A percentile compares a stretch with the other conserved stretches of the same genome.
These are phyloP conservation scores for Pythium chondricola DNA, from an alignment of 352 stramenopile species.

Conservation along the genomic window DNA sequence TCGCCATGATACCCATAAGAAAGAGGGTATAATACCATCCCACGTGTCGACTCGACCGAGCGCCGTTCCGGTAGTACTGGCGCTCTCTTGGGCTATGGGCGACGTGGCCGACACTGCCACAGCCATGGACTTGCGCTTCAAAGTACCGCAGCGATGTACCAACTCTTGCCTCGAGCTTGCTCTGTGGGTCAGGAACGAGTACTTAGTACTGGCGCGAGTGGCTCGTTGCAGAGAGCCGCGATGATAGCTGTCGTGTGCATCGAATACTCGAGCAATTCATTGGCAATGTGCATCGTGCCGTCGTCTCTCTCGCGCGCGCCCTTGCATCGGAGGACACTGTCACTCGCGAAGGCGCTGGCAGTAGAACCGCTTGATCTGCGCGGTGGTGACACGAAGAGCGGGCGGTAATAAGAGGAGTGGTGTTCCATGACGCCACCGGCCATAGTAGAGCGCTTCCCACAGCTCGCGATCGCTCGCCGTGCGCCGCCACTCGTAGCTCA, in stretches of 20 bases:
- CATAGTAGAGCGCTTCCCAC: conserved; percentile 24
- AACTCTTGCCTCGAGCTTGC: background rate
- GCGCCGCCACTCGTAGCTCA: conserved; percentile 16
- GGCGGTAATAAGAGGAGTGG: too few species aligned
- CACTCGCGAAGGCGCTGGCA: conserved; percentile 6
- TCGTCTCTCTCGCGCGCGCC: background rate
- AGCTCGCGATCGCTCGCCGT: conserved; percentile 8
- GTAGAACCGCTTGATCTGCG: conserved; percentile 18
- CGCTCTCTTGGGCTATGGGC: conserved; percentile 6
- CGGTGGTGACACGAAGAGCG: background rate
- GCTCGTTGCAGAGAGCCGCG: too few species aligned
- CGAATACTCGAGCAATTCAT: too few species aligned
- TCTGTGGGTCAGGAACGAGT: too few species aligned
- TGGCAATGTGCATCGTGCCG: background rate
- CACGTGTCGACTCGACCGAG: too few species aligned
- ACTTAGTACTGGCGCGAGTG: too few species aligned
- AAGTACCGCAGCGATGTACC: conserved; percentile 22
- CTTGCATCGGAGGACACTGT: conserved; percentile 24
- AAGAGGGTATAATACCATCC: conserved; percentile 26
- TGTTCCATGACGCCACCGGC: conserved; percentile 9
- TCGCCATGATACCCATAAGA: conserved; percentile 41
- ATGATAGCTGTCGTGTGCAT: too few species aligned
- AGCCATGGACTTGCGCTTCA: conserved; percentile 21
- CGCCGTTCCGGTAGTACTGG: conserved; percentile 25
- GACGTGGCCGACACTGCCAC: conserved; percentile 26